Percentiles rank a stretch among this genome's conserved stretches.
Conservation (phyloP, 768 basidiomycete genomes). For the Mycena haematopus region DNA sequence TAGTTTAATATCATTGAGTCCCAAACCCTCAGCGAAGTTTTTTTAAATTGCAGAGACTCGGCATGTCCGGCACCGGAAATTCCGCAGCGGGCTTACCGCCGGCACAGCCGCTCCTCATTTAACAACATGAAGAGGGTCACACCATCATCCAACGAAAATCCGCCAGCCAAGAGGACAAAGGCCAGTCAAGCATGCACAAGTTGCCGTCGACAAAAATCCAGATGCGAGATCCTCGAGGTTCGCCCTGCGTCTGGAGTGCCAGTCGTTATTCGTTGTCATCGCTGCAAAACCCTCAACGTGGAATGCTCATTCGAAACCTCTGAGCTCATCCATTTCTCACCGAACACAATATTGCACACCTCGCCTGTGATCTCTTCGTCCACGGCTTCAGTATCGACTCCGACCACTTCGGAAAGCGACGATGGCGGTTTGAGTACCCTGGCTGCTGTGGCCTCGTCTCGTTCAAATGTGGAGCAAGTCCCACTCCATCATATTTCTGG, state of each 20-base stretch:
- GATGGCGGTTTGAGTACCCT: constrained; percentile 20
- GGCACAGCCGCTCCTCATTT: neutral
- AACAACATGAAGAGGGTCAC: neutral
- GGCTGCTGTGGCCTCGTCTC: constrained; percentile 24
- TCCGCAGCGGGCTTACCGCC: neutral
- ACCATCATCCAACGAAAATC: neutral
- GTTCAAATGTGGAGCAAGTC: constrained; percentile 15
- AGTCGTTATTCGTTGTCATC: constrained; percentile 47
- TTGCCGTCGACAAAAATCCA: constrained; percentile 54
- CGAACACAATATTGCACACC: constrained; percentile 13
- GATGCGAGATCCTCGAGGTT: constrained; percentile 55
- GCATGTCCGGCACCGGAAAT: neutral
- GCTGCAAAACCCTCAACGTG: constrained; percentile 55
- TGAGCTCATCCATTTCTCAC: constrained; percentile 34
- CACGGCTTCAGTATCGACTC: neutral
- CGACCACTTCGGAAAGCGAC: neutral
- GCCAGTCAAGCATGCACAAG: neutral
- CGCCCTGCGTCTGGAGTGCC: constrained; percentile 6
- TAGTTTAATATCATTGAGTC: no score
- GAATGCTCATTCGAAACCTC: constrained; percentile 53
- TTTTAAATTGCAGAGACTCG: no score
- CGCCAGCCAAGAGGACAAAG: neutral
- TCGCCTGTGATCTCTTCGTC: constrained; percentile 7
- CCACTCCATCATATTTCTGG: constrained; percentile 1
- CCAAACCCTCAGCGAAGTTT: no score